A percentile compares a stretch with the other conserved stretches of the same genome.
Conservation (phyloP, 2,329 filamentous ascomycete species). For the Fusarium pininemorale region DNA sequence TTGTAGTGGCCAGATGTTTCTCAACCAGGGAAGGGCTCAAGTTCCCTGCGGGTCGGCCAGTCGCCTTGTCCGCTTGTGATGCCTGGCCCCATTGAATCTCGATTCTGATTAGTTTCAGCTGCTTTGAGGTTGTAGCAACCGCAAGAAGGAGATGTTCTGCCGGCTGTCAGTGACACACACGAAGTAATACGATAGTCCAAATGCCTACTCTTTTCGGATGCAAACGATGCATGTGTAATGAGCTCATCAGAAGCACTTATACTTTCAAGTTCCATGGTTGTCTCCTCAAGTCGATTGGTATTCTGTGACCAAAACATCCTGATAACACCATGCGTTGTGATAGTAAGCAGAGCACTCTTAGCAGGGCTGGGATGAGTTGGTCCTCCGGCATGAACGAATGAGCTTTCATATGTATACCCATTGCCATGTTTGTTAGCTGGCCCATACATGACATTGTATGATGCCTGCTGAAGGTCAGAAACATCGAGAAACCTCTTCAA, state of each 20-base stretch:
- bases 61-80: conserved; percentile 63
- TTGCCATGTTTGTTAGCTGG: conserved; percentile 70
- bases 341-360: conserved; percentile 78
- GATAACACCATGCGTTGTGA: conserved; percentile 78
- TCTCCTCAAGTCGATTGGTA: conserved; percentile 76
- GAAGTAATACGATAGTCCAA: background rate
- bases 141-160: conserved; percentile 68
- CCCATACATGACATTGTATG: conserved; percentile 61
- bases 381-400: conserved; percentile 71
- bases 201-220: conserved; percentile 74
- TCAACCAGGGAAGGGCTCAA: conserved; percentile 64
- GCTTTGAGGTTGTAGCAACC: conserved; percentile 74
- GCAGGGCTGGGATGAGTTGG: conserved; percentile 76
- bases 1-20: conserved; percentile 65
- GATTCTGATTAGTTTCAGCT: conserved; percentile 78
- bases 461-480: conserved; percentile 41
- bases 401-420: conserved; percentile 75
- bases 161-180: conserved; percentile 39
- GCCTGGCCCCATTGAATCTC: conserved; percentile 74
- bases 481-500: background rate
- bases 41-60: conserved; percentile 54
- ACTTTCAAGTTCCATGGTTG: conserved; percentile 77
- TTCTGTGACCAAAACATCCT: conserved; percentile 82
- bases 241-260: conserved; percentile 76
- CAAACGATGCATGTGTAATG: conserved; percentile 81